Conservation (phyloP, 2,329 filamentous ascomycete genomes). For the Hymenoscyphus occultus region DNA sequence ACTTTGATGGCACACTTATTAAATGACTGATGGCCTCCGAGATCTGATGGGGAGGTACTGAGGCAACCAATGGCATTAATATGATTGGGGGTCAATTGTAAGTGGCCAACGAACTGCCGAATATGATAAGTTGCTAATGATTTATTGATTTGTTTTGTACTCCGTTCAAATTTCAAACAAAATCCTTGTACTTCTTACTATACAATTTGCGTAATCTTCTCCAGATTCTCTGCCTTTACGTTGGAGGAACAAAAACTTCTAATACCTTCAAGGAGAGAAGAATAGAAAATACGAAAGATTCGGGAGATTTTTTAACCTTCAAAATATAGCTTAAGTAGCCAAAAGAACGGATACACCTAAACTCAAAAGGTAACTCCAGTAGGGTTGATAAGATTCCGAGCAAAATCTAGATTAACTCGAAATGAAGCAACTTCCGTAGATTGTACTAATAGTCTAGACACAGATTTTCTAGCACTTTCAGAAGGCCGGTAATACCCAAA, state of each 20-base stretch:
- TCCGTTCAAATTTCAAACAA: background rate
- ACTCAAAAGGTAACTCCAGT: background rate
- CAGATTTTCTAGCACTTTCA: background rate
- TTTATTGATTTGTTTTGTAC: background rate
- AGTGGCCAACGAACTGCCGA: constrained; percentile 5
- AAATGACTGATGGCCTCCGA: background rate
- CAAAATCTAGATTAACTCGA: background rate
- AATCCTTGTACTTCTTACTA: background rate
- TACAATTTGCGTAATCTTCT: background rate
- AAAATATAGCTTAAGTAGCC: background rate
- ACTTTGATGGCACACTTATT: background rate
- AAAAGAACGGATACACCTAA: background rate
- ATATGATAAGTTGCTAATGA: background rate
- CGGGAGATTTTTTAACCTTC: background rate
- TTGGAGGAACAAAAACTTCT: background rate
- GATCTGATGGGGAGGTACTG: background rate
- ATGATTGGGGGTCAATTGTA: background rate
- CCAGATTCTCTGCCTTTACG: background rate
- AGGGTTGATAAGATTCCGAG: background rate
- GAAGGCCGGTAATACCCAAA: constrained; percentile 16
- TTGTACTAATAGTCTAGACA: background rate
- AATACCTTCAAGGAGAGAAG: background rate
- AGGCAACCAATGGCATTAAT: background rate
- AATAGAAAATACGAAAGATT: background rate
- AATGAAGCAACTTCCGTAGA: background rate